Conservation (phyloP, 495 filamentous ascomycete species). For the Penicillium roqueforti region DNA sequence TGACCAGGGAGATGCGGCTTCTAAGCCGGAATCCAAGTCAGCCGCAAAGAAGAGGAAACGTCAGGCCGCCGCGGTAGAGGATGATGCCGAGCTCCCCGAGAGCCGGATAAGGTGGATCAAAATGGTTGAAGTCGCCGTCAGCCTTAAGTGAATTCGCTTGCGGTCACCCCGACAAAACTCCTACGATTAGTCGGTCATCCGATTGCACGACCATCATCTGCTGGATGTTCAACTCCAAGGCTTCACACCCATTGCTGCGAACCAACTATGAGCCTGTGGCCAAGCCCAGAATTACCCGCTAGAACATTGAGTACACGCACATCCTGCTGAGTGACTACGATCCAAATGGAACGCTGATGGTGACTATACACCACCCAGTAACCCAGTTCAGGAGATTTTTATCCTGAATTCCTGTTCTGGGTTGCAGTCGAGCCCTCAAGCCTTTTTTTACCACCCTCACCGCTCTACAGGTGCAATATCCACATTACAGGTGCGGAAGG, state of each 20-base stretch:
- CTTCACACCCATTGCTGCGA: not conserved
- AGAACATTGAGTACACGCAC: not conserved
- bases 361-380: not conserved
- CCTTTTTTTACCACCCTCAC: too few species aligned
- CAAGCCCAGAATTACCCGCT: not conserved
- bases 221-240: not conserved
- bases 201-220: not conserved
- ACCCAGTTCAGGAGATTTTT: not conserved
- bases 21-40: conserved; percentile 16
- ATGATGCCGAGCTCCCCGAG: conserved; percentile 53
- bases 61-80: conserved; percentile 11
- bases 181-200: not conserved
- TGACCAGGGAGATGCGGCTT: not conserved
- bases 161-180: not conserved
- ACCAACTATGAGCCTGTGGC: not conserved
- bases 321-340: not conserved
- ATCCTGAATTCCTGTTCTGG: not conserved
- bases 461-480: not conserved
- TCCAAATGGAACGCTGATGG: not conserved
- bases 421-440: too few species aligned
- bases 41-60: conserved; percentile 41
- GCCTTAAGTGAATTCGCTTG: conserved; percentile 43
- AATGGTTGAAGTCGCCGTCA: conserved; percentile 61
- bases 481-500: not conserved
- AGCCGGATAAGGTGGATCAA: conserved; percentile 61